Evolutionary conservation across 1,284 basidiomycete species (phyloP).

Genomic region (Mycosarcoma mackinlayi): DNA sequence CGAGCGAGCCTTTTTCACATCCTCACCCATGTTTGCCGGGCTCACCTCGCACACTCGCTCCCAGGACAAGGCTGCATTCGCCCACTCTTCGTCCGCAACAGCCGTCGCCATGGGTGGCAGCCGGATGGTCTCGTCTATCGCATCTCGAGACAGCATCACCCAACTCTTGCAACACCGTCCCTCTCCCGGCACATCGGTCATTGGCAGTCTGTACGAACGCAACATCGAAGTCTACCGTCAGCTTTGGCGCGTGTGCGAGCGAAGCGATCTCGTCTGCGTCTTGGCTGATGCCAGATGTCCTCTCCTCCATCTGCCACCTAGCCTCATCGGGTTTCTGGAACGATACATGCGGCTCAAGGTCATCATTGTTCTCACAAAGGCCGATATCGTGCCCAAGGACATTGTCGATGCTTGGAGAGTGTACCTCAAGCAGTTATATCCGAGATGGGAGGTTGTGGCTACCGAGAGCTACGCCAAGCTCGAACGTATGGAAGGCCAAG

Average conservation of each 20-base stretch:
- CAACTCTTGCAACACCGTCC: conserved; percentile 29
- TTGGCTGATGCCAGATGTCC: conserved; percentile 88
- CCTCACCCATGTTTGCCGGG: conserved; percentile 39
- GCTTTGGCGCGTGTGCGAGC: conserved; percentile 67
- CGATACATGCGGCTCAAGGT: conserved; percentile 71
- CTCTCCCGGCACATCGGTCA: conserved; percentile 70
- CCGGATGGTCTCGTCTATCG: conserved; percentile 36
- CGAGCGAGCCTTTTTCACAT: conserved; percentile 49
- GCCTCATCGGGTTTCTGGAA: conserved; percentile 71
- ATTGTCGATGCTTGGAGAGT: conserved; percentile 47
- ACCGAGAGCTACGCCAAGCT: conserved; percentile 53
- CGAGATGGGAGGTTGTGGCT: conserved; percentile 48
- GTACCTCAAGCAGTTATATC: conserved; percentile 41
- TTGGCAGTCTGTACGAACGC: conserved; percentile 73
- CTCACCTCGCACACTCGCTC: conserved; percentile 37
- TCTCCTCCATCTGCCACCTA: conserved; percentile 73
- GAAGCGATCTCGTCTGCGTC: conserved; percentile 82
- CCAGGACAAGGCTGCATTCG: conserved; percentile 30
- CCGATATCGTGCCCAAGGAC: conserved; percentile 45
- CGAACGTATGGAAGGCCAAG: conserved; percentile 52
- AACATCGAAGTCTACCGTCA: conserved; percentile 59
- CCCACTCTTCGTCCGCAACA: neutral
- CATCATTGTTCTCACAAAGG: conserved; percentile 57
- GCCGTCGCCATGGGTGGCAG: conserved; percentile 38
- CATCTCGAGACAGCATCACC: conserved; percentile 30